A percentile compares a stretch with the other conserved stretches of the same genome.
phyloP scores from a whole-genome alignment of 2,329 filamentous ascomycete genomes.

The Didymella sp. region DNA sequence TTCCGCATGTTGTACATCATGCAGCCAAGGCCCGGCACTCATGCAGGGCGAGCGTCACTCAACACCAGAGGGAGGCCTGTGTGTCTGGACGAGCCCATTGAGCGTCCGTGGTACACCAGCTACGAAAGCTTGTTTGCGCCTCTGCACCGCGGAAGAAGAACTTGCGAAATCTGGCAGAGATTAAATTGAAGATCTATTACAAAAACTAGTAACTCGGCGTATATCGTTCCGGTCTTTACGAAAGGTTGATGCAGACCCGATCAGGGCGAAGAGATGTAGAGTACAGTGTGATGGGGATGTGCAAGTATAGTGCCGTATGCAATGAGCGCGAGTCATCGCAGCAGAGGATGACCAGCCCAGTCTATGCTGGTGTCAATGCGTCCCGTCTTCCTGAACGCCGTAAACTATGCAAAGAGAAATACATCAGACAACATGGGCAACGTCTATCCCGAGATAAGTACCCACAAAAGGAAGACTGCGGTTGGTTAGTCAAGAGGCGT shows the following conservation, averaged over 20 bases:
- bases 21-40: constrained; percentile 9
- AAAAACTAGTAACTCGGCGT: constrained; percentile 15
- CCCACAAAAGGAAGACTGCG: constrained; percentile 64
- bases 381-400: constrained; percentile 35
- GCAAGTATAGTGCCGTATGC: constrained; percentile 20
- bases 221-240: constrained; percentile 4
- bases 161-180: neutral
- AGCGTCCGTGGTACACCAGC: constrained; percentile 1
- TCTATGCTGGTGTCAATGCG: constrained; percentile 15
- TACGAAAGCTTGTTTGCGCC: constrained; percentile 8
- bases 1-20: constrained; percentile 14
- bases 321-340: constrained; percentile 14
- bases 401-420: constrained; percentile 21
- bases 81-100: neutral
- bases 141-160: neutral
- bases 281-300: constrained; percentile 12
- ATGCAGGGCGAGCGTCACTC: constrained; percentile 16
- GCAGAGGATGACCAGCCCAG: constrained; percentile 1
- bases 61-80: constrained; percentile 7
- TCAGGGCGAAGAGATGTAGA: constrained; percentile 8
- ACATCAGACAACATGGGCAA: constrained; percentile 10
- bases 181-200: constrained; percentile 15
- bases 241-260: constrained; percentile 3
- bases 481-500: neutral
- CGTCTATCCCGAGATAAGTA: constrained; percentile 66